A percentile compares a stretch with the other conserved stretches of the same genome.
Evolutionary conservation across 768 basidiomycete species (phyloP).

Genomic region (Suillus decipiens): DNA sequence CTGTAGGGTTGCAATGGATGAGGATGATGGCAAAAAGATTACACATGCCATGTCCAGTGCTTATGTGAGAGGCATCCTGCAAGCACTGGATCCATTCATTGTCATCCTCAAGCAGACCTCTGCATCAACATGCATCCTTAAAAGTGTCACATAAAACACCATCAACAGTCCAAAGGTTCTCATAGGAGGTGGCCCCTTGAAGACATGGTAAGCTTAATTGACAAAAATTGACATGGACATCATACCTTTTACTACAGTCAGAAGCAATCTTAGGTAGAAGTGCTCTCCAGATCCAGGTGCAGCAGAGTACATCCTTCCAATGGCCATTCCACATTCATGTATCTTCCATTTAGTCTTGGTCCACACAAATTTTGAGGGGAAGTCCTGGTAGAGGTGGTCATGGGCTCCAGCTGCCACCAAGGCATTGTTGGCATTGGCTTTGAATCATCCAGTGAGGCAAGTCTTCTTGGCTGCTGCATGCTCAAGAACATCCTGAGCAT

Average conservation of each 20-base stretch:
- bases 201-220: background rate
- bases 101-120: conserved; percentile 50
- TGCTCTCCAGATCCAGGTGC: conserved; percentile 34
- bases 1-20: conserved; percentile 31
- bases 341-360: conserved; percentile 24
- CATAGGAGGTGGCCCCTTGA: conserved; percentile 25
- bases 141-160: conserved; percentile 32
- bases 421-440: conserved; percentile 24
- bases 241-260: conserved; percentile 37
- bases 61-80: conserved; percentile 40
- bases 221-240: background rate
- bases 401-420: background rate
- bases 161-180: conserved; percentile 26
- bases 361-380: conserved; percentile 19
- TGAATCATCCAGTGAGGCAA: conserved; percentile 34
- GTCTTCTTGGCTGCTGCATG: conserved; percentile 18
- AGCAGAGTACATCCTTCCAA: conserved; percentile 37
- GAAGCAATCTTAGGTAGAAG: conserved; percentile 41
- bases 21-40: conserved; percentile 45
- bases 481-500: conserved; percentile 27
- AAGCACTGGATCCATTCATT: conserved; percentile 47
- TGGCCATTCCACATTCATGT: conserved; percentile 21
- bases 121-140: conserved; percentile 41
- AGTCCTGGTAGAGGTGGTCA: background rate
- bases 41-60: conserved; percentile 36